Base-by-base conservation (phyloP, 768 basidiomycete genomes). In the Dioszegia hungarica region DNA sequence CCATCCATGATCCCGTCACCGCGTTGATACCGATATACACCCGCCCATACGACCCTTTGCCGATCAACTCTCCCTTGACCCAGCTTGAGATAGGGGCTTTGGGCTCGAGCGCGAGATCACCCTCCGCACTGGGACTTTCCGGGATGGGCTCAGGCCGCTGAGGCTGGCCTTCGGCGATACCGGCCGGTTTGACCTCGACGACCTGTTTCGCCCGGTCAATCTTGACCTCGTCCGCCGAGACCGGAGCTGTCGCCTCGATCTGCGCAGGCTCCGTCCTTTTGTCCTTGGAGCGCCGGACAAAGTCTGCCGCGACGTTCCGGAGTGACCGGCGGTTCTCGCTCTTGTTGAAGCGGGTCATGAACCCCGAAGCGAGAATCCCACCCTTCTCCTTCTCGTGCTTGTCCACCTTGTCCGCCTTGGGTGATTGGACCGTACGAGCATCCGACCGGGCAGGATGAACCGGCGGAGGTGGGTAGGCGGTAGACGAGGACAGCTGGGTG, bases 1-100 rank as follows among this genome's bases (percentile, higher is more conserved):
- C 95, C 68, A 98, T 92, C 90, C 97, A 94, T 77, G 98, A 93
- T 56, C 92, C 92, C 0, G 92, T 94, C 2, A 90, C 92, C 29
- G 89, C 90, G 73, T 98, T 98, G 57, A 98, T 80, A 17, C 90
- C 95, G 53, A 98, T 84, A 70, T 97, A 99, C 27, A 99, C 95
- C 39, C 89, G 85, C 12, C 95, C 95, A 68, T 93, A 99, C 12
- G 92, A 93, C 24, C 95, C 95, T 71, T 89, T 90, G 29, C 95
- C 95, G 60, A 99, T 97, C 34, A 98, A 81, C 77, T 97, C 92
- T 50, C 95, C 95, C 67, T 94, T 87, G 36, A 97, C 89, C 95
- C 95, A 98, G 73, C 34, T 53, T 36, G 57, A 50, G 38, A 44
- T 52, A 27, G 43, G 20, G 14, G 49, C 36, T 22, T 44, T 54